Evolutionary conservation across 2,329 filamentous ascomycete genomes (phyloP), one percentile per base, ranked within the genome.

Genomic region (Nakataea oryzae): DNA sequence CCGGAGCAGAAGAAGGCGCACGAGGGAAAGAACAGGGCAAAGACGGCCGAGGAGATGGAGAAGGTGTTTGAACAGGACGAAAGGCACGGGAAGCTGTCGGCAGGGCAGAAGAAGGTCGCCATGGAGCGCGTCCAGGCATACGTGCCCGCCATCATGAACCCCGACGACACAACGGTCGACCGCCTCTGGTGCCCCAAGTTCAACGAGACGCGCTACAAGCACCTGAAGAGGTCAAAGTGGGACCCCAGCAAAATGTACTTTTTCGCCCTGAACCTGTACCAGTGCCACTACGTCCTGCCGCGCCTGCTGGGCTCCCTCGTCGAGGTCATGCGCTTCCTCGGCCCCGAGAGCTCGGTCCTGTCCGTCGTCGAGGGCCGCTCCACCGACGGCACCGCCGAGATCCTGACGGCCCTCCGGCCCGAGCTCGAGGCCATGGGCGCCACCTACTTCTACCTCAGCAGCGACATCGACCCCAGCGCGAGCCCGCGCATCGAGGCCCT

Each of bases 291-390:
- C 1, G 65, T 84, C 7, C 74, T 84, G 12, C 77, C 80, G 1
- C 76, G 78, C 2, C 71, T 85, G 3, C 66, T 85, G n/a, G 78
- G 80, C 2, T 79, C 78, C 29, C 72, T 85, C 14, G 63, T 84
- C 14, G 77, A 84, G 65, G 73, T 72, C 1, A 75, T 81, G 6
- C 72, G 68, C 0, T 82, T 80, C 66, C 74, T 85, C 0, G 81
- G 82, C 0, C 75, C 79, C 0, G 65, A 77, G 21, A 74, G 74
- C 62, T 85, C 80, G 66, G 78, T 75, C 0, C 70, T 85, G 0
- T 83, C 81, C 1, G 77, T 85, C 29, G 74, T 85, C 17, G 82
- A 84, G 65, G 81, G 81, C 7, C 74, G 79, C 66, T 84, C 81
- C 0, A 67, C 74, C 17, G 82, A 85, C 63, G 81, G 80, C 6